Percentiles rank a stretch among this genome's conserved stretches.
phyloP scores from a whole-genome alignment of 805 yeast genomes.

The Brettanomyces anomalus region DNA sequence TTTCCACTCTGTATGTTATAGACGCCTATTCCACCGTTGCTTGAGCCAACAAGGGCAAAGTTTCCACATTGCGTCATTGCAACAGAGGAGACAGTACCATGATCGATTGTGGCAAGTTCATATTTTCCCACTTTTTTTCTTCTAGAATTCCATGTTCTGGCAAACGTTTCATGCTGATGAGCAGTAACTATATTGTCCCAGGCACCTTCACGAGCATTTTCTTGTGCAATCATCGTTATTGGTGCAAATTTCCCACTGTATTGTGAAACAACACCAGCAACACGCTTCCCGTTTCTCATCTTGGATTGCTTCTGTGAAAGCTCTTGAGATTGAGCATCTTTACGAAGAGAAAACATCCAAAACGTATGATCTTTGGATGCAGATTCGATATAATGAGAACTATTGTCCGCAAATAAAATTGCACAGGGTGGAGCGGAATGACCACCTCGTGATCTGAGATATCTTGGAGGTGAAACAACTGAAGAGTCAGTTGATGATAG shows the following conservation, averaged over 20 bases:
- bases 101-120: slow-evolving; percentile 66
- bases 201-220: slow-evolving; percentile 68
- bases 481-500: slow-evolving; percentile 53
- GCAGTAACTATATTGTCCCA: slow-evolving; percentile 94
- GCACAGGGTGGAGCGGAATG: slow-evolving; percentile 84
- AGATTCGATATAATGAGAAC: slow-evolving; percentile 74
- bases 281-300: slow-evolving; percentile 36
- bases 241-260: slow-evolving; percentile 71
- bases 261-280: slow-evolving; percentile 45
- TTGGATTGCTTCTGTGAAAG: slow-evolving; percentile 64
- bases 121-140: slow-evolving; percentile 74
- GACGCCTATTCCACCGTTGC: slow-evolving; percentile 74
- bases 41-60: slow-evolving; percentile 86
- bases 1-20: slow-evolving; percentile 91
- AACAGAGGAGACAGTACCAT: slow-evolving; percentile 64
- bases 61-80: slow-evolving; percentile 90
- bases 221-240: slow-evolving; percentile 59
- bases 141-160: slow-evolving; percentile 84
- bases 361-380: slow-evolving; percentile 80
- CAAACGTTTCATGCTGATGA: slow-evolving; percentile 74
- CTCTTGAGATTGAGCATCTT: slow-evolving; percentile 94
- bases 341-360: slow-evolving; percentile 88
- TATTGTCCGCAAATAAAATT: slow-evolving; percentile 63
- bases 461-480: slow-evolving; percentile 82
- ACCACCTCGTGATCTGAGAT: slow-evolving; percentile 93